Percentiles rank a stretch among this genome's conserved stretches.
phyloP scores from a whole-genome alignment of 1,284 basidiomycete genomes.

The Cutaneotrichosporon sp. region DNA sequence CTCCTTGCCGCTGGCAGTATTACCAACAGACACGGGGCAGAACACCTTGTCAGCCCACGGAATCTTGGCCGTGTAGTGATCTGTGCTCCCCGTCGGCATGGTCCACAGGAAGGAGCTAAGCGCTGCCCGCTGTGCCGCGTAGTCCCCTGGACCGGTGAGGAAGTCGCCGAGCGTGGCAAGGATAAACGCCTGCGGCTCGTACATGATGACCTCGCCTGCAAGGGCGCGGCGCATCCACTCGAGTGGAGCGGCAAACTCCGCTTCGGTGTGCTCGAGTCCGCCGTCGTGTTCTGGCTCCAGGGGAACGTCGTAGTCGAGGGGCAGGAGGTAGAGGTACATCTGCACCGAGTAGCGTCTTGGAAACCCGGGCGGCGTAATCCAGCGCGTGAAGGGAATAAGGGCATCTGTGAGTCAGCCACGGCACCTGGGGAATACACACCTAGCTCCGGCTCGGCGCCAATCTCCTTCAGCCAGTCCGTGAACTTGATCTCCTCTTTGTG shows the following conservation, averaged over 20 bases:
- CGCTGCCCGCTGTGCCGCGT: conserved; percentile 5
- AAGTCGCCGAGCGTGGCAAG: conserved; percentile 11
- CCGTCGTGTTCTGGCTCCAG: conserved; percentile 11
- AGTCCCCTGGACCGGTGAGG: conserved; percentile 8
- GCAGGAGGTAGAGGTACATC: conserved; percentile 21
- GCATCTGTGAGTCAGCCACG: conserved; percentile 8
- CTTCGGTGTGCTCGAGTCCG: conserved; percentile 17
- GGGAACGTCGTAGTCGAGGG: not conserved
- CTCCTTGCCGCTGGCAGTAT: conserved; percentile 1
- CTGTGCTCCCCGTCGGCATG: conserved; percentile 6
- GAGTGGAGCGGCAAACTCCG: not conserved
- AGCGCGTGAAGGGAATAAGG: conserved; percentile 18
- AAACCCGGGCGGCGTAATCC: conserved; percentile 14
- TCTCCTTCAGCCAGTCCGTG: conserved; percentile 9
- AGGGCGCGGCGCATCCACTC: conserved; percentile 7
- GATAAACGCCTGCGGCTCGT: conserved; percentile 18
- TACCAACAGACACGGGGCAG: conserved; percentile 1
- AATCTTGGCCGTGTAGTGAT: conserved; percentile 5
- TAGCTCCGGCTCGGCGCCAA: conserved; percentile 11
- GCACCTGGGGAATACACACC: not conserved
- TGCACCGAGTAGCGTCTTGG: conserved; percentile 17
- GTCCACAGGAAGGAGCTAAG: conserved; percentile 5
- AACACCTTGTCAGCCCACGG: conserved; percentile 16
- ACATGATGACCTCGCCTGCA: conserved; percentile 10
- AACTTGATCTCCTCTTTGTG: conserved; percentile 15